Evolutionary conservation across 1,284 basidiomycete genomes (phyloP), one percentile per base, ranked within the genome.

Genomic region (Prillingera fragicola): DNA sequence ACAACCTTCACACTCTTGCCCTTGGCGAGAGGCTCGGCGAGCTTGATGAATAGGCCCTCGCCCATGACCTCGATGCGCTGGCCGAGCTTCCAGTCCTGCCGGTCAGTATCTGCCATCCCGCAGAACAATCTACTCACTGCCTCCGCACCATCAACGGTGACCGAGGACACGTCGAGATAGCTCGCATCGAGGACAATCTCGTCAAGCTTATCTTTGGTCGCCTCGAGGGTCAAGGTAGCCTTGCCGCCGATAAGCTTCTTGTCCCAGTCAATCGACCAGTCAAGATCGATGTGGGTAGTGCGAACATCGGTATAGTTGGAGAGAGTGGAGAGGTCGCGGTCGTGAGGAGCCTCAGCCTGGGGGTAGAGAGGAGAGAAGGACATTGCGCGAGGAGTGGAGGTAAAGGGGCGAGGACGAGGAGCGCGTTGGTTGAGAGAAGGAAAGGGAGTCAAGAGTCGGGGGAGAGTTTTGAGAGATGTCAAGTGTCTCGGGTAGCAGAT

Each of bases 261-360:
- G 1, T 77, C 63, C 73, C 90, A 97, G 72, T 96, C 83, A 55
- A 97, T 74, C 2, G 61, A 70, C 92, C 91, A 96, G 56, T 86
- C 80, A 48, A 97, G 80, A 34, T 79, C 72, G 19, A 89, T 72
- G 66, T 88, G 81, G 33, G 78, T 75, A 2, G 84, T 82, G 2
- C 74, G 70, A 56, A 90, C 77, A 38, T 84, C 73, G 6, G 73
- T 65, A 70, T 87, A 89, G 73, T 92, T 92, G 27, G 86, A 79
- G 62, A 89, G 83, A 0, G 84, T 84, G 0, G 84, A 81, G 9
- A 81, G 82, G 68, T 91, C 87, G 17, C 37, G 38, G 47, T 65
- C 65, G 25, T 55, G 41, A 1, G 36, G 70, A 5, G 36, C 37
- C 9, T 33, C 31, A 13, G 33, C 26, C 31, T 40, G 33, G 15